Percentiles rank a stretch among this genome's conserved stretches.
These are phyloP conservation scores for Leccinum obscurum DNA, from an alignment of 768 basidiomycete genomes.

Conservation along the genomic window DNA sequence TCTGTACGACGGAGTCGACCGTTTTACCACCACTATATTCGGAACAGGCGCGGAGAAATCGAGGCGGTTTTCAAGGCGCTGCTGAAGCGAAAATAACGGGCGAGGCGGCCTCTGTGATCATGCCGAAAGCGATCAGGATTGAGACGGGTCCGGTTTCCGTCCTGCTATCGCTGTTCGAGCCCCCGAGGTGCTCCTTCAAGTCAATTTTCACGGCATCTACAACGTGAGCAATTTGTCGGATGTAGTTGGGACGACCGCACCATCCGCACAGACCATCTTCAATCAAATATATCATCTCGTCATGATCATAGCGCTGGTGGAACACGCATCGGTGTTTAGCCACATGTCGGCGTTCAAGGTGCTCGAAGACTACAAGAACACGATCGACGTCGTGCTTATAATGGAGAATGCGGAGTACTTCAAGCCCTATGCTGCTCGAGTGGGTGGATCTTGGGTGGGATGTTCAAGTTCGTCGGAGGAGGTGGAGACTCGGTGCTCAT, in stretches of 20 bases:
- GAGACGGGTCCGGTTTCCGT: slow-evolving; percentile 65
- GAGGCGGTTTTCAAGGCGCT: slow-evolving; percentile 71
- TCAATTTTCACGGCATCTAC: slow-evolving; percentile 80
- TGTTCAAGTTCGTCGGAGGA: slow-evolving; percentile 58
- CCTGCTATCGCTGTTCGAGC: slow-evolving; percentile 62
- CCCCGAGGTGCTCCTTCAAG: slow-evolving; percentile 69
- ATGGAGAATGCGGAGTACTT: slow-evolving; percentile 79
- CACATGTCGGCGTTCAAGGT: slow-evolving; percentile 50
- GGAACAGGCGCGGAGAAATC: slow-evolving; percentile 92
- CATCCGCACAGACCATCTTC: slow-evolving; percentile 85
- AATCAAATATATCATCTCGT: slow-evolving; percentile 86
- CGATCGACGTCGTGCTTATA: slow-evolving; percentile 71
- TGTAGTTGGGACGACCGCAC: slow-evolving; percentile 56
- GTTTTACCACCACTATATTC: slow-evolving; percentile 93
- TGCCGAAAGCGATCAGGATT: slow-evolving; percentile 71
- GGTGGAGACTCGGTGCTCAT: slow-evolving; percentile 34
- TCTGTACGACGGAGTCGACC: slow-evolving; percentile 90
- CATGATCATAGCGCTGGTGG: slow-evolving; percentile 75
- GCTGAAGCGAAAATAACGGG: slow-evolving; percentile 63
- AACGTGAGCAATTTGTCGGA: slow-evolving; percentile 72
- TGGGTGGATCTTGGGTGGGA: slow-evolving; percentile 73
- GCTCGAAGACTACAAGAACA: slow-evolving; percentile 59
- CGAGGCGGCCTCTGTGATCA: slow-evolving; percentile 64
- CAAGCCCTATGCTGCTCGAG: slow-evolving; percentile 66
- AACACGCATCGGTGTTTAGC: slow-evolving; percentile 64